Base-by-base conservation (phyloP, 768 basidiomycete genomes). In the Fomitopsis pulvina region DNA sequence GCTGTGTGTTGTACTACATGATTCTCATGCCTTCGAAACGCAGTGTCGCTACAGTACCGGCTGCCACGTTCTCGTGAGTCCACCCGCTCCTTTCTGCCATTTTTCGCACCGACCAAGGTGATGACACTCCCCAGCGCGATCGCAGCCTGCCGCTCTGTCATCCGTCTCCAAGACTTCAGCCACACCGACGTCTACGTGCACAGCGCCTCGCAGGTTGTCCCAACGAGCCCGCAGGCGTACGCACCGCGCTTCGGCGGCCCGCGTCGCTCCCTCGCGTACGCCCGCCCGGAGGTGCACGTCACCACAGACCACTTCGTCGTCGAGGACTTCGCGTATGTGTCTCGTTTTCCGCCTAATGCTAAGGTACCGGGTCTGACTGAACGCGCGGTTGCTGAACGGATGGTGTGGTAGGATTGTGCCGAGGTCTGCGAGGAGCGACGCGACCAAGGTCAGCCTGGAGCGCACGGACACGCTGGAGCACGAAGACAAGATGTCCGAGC, bases 101-200 rank as follows among this genome's bases (percentile, higher is more conserved):
- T 25, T n/a, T 28, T n/a, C 27, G 11, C 14, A 9, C 21, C 40
- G 40, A 41, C 21, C 11, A 9, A 10, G 32, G 21, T 25, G 43
- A 45, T 39, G 24, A 48, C 27, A 24, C 10, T 7, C n/a, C 7
- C 39, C 49, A 66, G 63, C 12, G 50, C 79, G 7, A 80, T 83
- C 46, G 81, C 83, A 20, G 79, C 85, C 25, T 82, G 82, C 62
- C 77, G 85, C 39, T 77, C 81, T 25, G 84, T 86, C 40, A 81
- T 84, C 61, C 74, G 81, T 52, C 69, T 87, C 21, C 73, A 78
- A 30, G 80, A 82, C 46, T 81, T 78, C 55, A 68, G 55, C 44
- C 53, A 66, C 58, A 48, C 72, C 24, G 60, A 65, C 45, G 28
- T 54, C 12, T 64, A 61, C 54, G 58, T 63, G 32, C 57, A 59